Evolutionary conservation across 2,329 filamentous ascomycete genomes (phyloP), one percentile per base, ranked within the genome.

Genomic region (Apiospora rasikravindrae): DNA sequence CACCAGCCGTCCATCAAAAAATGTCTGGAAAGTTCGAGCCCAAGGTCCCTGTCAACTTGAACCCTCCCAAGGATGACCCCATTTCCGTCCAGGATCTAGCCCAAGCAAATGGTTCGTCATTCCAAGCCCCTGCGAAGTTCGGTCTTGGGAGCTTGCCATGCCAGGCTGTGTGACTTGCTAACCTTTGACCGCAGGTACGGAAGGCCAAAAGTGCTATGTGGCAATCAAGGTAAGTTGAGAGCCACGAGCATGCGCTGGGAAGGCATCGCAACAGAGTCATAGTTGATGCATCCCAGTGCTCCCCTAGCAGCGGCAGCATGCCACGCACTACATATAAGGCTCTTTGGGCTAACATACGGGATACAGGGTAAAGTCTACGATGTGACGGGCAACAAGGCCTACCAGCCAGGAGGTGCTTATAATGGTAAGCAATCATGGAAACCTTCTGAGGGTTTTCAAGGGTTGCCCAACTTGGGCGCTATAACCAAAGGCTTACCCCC

Each of bases 361-460:
- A 70, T 57, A 71, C 73, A 98, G 92, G 96, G 96, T 77, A 94
- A 93, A 73, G 92, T 99, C 70, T 99, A 98, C 80, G 96, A 99
- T 80, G 96, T 99, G 73, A 94, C 90, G 33, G 93, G 92, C 69
- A 99, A 98, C 83, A 91, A 93, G 75, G 91, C 93, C 22, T 99
- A 99, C 81, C 90, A 91, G 67, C 91, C 93, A 13, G 92, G 91
- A 33, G 95, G 94, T 67, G 91, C 92, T 74, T 99, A 99, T 83
- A 89, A 94, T 78, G 93, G 96, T 98, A 86, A 79, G 88, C 83
- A 33, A 22, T 57, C 26, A 33, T 64, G 7, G 10, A 22, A 64
- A 13, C n/a, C 22, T 40, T 3, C 10, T 8, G 8, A 40, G 33
- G 10, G 37, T 40, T 3, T 29, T 19, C 10, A 29, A 40, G 22